phyloP scores from a whole-genome alignment of 192 early-diverging fungal species.

The Backusella tuberculispora region DNA sequence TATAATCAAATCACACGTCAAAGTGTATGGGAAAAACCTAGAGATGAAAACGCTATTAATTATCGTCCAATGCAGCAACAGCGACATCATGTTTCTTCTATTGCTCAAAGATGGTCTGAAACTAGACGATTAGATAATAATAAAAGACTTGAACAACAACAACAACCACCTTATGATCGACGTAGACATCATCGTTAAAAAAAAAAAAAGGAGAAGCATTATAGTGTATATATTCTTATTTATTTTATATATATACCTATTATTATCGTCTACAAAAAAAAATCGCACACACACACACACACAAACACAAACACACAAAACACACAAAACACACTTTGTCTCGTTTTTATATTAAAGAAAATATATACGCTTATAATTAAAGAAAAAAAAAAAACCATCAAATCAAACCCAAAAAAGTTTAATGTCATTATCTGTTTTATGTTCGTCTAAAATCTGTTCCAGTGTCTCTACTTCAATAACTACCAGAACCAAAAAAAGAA shows the following conservation, averaged over 20 bases:
- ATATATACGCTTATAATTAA: background rate
- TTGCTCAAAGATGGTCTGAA: conserved; percentile 9
- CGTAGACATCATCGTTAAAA: background rate
- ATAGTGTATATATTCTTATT: background rate
- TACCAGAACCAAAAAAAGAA: no score
- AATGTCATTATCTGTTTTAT: no score
- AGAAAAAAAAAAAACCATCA: no score
- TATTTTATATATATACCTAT: background rate
- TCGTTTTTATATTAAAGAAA: background rate
- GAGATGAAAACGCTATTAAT: no score
- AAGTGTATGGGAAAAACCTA: background rate
- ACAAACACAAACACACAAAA: background rate
- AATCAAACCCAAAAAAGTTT: no score
- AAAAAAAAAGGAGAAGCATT: background rate
- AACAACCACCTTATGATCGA: background rate
- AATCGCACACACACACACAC: background rate
- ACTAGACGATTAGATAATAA: background rate
- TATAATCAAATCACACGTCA: background rate
- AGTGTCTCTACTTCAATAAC: no score
- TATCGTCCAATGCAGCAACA: no score
- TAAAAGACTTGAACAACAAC: background rate
- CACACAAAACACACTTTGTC: background rate
- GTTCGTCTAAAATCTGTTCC: no score
- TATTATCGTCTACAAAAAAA: background rate
- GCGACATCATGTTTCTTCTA: background rate